Evolutionary conservation across 2,329 filamentous ascomycete genomes (phyloP), one percentile per base, ranked within the genome.

Genomic region (Aquanectria penicillioides): DNA sequence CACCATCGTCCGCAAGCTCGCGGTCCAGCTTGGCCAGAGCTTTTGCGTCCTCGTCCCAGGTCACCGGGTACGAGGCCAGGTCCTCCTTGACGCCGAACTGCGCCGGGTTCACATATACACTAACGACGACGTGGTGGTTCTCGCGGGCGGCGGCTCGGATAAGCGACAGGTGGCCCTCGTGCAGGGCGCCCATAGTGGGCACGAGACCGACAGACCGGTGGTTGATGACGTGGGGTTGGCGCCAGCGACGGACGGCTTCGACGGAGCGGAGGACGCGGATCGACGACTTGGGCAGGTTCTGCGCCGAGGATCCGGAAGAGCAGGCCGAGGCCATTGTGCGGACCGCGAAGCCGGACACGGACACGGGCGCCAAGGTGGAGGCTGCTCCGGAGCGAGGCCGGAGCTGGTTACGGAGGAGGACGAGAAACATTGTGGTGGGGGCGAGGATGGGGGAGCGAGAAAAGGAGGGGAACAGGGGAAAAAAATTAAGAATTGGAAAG

Each of bases 101-200:
- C 1, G 95, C 95, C 4, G 95, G 95, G 76, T 99, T 99, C 71
- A 99, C 91, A 75, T 94, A 99, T 67, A 98, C 89, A 73, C 90
- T 93, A 54, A 99, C 91, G 61, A 97, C 89, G 55, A 98, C 91
- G 68, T 93, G 86, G 65, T 91, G 90, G 78, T 93, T 95, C 69
- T 97, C 92, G 43, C 83, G 81, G 2, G 94, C 94, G 3, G 95
- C 95, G 67, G 89, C 86, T 58, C 92, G 90, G 70, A 97, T 90
- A 18, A 99, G 85, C 4, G 91, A 91, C 48, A 97, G 78, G 77
- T 99, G 95, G 34, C 95, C 95, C 53, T 88, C 86, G 76, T 99
- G 95, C n/a, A 99, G 84, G 46, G 95, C 95, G 62, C 95, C 95
- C 95, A 99, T 98, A 26, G 95, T 99, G 2, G 95, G 95, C 29